phyloP scores from a whole-genome alignment of 2,329 filamentous ascomycete species.

The Exserohilum rostratum region DNA sequence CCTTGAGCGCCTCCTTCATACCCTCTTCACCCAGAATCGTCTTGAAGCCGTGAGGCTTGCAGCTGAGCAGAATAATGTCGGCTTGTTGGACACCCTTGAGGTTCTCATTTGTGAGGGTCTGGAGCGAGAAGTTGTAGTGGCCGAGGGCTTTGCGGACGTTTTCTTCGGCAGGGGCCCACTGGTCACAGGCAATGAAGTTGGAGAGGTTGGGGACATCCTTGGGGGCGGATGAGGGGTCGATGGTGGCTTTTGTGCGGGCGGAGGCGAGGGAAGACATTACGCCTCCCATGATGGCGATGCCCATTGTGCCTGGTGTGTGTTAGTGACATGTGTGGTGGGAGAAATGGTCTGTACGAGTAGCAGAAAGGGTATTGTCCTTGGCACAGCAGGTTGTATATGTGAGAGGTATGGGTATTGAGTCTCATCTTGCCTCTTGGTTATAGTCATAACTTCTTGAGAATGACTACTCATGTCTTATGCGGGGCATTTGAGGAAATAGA shows the following conservation, averaged over 20 bases:
- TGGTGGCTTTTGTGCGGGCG: constrained; percentile 36
- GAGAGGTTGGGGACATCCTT: constrained; percentile 59
- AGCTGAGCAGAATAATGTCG: constrained; percentile 77
- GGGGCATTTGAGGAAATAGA: constrained; percentile 4
- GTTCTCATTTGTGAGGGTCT: constrained; percentile 75
- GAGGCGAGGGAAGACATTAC: constrained; percentile 73
- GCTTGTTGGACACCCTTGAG: constrained; percentile 68
- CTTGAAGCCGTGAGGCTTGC: constrained; percentile 78
- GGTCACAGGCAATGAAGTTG: constrained; percentile 81
- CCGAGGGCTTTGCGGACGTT: constrained; percentile 70
- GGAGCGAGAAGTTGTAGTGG: constrained; percentile 66
- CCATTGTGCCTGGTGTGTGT: constrained; percentile 72
- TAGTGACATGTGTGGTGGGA: background rate
- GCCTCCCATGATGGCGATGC: constrained; percentile 81
- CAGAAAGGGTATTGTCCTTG: too few relatives aligned
- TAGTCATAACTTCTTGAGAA: background rate
- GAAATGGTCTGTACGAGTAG: too few relatives aligned
- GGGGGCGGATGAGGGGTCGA: constrained; percentile 50
- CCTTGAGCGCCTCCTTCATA: constrained; percentile 73
- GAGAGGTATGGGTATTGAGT: too few relatives aligned
- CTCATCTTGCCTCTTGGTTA: too few relatives aligned
- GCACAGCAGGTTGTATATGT: too few relatives aligned
- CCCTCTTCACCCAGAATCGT: constrained; percentile 71
- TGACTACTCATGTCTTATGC: background rate
- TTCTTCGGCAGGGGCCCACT: constrained; percentile 70